These are phyloP conservation scores for Mrakia hoshinonis DNA, from an alignment of 768 basidiomycete genomes.

Conservation along the genomic window DNA sequence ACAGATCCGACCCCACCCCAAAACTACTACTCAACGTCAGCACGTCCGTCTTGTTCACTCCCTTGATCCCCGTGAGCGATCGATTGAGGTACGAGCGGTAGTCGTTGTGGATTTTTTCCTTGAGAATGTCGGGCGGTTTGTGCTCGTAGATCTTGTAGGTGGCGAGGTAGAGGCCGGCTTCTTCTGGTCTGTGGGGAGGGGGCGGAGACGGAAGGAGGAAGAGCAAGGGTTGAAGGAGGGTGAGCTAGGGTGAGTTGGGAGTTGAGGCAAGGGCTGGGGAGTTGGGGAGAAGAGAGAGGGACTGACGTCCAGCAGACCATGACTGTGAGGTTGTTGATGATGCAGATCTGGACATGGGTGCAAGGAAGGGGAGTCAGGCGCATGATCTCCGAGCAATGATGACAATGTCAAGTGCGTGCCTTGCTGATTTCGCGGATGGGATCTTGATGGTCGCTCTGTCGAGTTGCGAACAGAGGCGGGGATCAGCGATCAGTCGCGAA, in stretches of 20 bases:
- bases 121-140: slow-evolving; percentile 85
- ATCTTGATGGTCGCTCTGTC: slow-evolving; percentile 79
- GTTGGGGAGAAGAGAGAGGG: background rate
- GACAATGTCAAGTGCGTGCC: slow-evolving; percentile 39
- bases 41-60: slow-evolving; percentile 96
- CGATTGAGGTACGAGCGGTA: slow-evolving; percentile 71
- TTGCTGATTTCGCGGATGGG: slow-evolving; percentile 88
- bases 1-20: slow-evolving; percentile 55
- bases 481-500: background rate
- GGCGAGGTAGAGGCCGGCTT: slow-evolving; percentile 82
- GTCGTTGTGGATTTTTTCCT: slow-evolving; percentile 85
- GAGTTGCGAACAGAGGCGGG: background rate
- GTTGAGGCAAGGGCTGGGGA: background rate
- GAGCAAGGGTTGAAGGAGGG: background rate
- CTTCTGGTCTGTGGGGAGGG: slow-evolving; percentile 57
- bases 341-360: slow-evolving; percentile 56
- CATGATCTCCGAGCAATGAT: background rate
- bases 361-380: slow-evolving; percentile 1
- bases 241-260: slow-evolving; percentile 5
- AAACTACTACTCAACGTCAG: slow-evolving; percentile 84
- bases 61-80: slow-evolving; percentile 76
- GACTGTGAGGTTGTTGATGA: slow-evolving; percentile 87
- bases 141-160: slow-evolving; percentile 90
- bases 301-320: slow-evolving; percentile 84
- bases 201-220: background rate